phyloP scores from a whole-genome alignment of 2,329 filamentous ascomycete species.

The Ophiostoma quercus region DNA sequence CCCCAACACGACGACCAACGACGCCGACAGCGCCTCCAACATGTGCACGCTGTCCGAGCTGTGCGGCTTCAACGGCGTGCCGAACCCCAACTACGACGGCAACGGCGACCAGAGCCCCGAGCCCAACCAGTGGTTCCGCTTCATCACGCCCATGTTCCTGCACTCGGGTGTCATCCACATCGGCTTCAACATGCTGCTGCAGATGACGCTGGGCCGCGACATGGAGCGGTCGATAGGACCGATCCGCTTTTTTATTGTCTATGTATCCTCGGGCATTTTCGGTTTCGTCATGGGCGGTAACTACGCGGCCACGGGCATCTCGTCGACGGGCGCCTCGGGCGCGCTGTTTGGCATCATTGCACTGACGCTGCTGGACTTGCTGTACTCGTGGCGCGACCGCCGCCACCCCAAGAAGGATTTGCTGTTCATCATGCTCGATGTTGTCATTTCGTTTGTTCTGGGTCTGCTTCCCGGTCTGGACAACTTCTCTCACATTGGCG shows the following conservation, averaged over 20 bases:
- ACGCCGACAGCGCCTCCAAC: constrained; percentile 43
- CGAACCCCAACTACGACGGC: constrained; percentile 58
- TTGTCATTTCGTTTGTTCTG: constrained; percentile 84
- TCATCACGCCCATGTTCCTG: constrained; percentile 92
- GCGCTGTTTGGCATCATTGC: constrained; percentile 88
- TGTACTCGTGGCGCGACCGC: constrained; percentile 88
- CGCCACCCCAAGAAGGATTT: constrained; percentile 73
- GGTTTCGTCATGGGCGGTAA: constrained; percentile 94
- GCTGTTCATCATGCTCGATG: constrained; percentile 78
- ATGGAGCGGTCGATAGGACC: constrained; percentile 89
- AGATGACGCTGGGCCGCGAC: constrained; percentile 82
- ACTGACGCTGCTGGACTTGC: constrained; percentile 76
- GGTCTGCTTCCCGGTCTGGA: constrained; percentile 88
- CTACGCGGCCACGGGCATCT: constrained; percentile 74
- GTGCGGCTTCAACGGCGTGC: constrained; percentile 77
- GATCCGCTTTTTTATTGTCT: constrained; percentile 82
- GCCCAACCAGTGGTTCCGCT: constrained; percentile 94
- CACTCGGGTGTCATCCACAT: constrained; percentile 94
- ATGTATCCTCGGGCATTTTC: constrained; percentile 87
- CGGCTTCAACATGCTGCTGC: constrained; percentile 87
- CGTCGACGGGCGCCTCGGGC: constrained; percentile 85
- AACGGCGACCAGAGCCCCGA: constrained; percentile 48
- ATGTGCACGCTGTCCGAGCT: constrained; percentile 71
- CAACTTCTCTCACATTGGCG: constrained; percentile 96
- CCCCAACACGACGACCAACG: constrained; percentile 66